A percentile compares a stretch with the other conserved stretches of the same genome.
phyloP scores from a whole-genome alignment of 1,284 basidiomycete genomes.

The Fomitopsis pinicola region DNA sequence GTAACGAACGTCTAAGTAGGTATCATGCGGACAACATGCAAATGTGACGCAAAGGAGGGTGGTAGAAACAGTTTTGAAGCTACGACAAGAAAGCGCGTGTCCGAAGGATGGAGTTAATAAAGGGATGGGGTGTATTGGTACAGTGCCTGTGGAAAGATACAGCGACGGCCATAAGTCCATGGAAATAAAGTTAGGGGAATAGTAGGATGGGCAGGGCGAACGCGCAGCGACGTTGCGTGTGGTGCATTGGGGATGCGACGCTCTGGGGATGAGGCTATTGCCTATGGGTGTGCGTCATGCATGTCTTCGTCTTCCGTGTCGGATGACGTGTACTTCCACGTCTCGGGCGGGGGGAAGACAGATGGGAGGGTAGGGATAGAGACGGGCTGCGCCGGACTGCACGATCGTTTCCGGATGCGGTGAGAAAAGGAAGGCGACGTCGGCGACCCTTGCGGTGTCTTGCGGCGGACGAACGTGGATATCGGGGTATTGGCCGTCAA shows the following conservation, averaged over 20 bases:
- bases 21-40: background rate
- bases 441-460: conserved; percentile 69
- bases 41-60: background rate
- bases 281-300: conserved; percentile 14
- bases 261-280: background rate
- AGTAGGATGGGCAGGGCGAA: background rate
- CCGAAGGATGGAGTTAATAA: background rate
- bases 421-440: conserved; percentile 59
- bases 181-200: background rate
- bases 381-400: conserved; percentile 44
- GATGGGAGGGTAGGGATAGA: conserved; percentile 53
- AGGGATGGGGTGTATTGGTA: background rate
- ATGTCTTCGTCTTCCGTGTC: conserved; percentile 29
- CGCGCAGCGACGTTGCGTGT: background rate
- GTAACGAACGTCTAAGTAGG: background rate
- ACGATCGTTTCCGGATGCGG: conserved; percentile 25
- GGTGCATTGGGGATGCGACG: background rate
- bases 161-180: background rate
- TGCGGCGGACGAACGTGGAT: conserved; percentile 71
- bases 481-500: conserved; percentile 57
- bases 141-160: background rate
- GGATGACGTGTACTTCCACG: conserved; percentile 17
- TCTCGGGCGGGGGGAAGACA: conserved; percentile 25
- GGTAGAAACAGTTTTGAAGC: background rate
- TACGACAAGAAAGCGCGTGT: background rate